These are phyloP conservation scores for Sistotremastrum suecicum DNA, from an alignment of 768 basidiomycete species.

Conservation along the genomic window DNA sequence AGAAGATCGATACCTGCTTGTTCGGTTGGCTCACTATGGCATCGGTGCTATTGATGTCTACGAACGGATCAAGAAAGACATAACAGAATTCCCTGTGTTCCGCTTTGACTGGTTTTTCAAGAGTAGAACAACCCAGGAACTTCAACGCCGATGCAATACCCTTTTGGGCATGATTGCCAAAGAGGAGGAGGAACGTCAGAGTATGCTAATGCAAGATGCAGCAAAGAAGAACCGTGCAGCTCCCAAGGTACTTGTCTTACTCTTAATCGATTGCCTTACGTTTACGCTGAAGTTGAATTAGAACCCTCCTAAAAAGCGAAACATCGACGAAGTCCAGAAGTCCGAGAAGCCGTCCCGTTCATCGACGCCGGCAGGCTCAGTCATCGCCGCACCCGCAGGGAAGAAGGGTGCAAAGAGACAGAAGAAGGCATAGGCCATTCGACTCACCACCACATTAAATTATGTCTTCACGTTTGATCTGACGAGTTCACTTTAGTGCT, in stretches of 20 bases:
- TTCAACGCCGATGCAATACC: conserved; percentile 79
- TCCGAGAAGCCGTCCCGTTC: conserved; percentile 37
- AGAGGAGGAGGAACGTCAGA: conserved; percentile 58
- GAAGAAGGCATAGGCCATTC: conserved; percentile 37
- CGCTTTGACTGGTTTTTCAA: conserved; percentile 99
- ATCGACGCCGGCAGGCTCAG: conserved; percentile 39
- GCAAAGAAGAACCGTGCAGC: conserved; percentile 28
- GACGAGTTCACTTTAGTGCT: too few relatives aligned
- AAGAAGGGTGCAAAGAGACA: conserved; percentile 48
- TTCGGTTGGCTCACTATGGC: conserved; percentile 80
- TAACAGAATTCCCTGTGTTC: conserved; percentile 93
- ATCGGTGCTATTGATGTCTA: conserved; percentile 83
- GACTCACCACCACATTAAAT: too few relatives aligned
- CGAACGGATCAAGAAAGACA: conserved; percentile 91
- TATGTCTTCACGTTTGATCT: too few relatives aligned
- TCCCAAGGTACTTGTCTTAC: conserved; percentile 32
- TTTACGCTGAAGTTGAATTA: too few relatives aligned
- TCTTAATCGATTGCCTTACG: too few relatives aligned
- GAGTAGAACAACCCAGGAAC: conserved; percentile 78
- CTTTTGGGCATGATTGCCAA: conserved; percentile 84
- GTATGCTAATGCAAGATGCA: conserved; percentile 46
- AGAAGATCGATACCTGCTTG: conserved; percentile 90
- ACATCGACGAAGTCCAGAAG: conserved; percentile 51
- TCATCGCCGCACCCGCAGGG: conserved; percentile 22
- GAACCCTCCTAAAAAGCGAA: conserved; percentile 39